Conservation (phyloP, 129 eudicot genomes). For the Lonicera japonica region DNA sequence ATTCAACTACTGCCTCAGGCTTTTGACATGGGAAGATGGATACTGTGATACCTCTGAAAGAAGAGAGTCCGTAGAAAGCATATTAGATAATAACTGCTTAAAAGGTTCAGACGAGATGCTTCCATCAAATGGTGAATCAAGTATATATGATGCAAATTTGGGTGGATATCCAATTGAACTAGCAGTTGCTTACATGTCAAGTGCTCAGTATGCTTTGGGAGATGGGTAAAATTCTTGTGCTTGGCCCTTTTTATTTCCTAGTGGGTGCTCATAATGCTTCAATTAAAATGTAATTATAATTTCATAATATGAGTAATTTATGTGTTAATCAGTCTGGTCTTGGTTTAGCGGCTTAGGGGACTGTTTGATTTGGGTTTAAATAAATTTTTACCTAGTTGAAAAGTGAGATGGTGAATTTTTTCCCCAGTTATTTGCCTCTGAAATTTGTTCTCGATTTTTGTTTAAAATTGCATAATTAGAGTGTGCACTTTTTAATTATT, state of each 20-base stretch:
- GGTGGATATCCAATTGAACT: constrained; percentile 33
- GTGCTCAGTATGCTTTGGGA: constrained; percentile 54
- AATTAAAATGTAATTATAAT: neutral
- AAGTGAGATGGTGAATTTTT: no score
- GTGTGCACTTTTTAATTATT: no score
- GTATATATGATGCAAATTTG: constrained; percentile 20
- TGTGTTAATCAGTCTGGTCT: no score
- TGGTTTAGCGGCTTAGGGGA: no score
- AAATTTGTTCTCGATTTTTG: no score
- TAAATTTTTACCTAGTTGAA: no score
- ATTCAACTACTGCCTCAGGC: constrained; percentile 30
- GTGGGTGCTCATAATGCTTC: neutral
- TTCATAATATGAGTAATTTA: no score
- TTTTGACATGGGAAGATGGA: constrained; percentile 82
- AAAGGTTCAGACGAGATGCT: constrained; percentile 28
- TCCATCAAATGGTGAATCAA: constrained; percentile 14
- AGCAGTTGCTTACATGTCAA: constrained; percentile 64
- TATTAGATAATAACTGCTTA: constrained; percentile 13
- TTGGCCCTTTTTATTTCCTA: neutral
- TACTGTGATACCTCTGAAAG: constrained; percentile 37
- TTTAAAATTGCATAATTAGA: no score
- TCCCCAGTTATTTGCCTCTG: no score
- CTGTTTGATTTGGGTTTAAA: no score
- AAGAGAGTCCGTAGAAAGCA: constrained; percentile 25
- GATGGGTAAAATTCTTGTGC: constrained; percentile 53